These are phyloP conservation scores for Orbilia ellipsospora DNA, from an alignment of 2,329 filamentous ascomycete species.

Conservation along the genomic window DNA sequence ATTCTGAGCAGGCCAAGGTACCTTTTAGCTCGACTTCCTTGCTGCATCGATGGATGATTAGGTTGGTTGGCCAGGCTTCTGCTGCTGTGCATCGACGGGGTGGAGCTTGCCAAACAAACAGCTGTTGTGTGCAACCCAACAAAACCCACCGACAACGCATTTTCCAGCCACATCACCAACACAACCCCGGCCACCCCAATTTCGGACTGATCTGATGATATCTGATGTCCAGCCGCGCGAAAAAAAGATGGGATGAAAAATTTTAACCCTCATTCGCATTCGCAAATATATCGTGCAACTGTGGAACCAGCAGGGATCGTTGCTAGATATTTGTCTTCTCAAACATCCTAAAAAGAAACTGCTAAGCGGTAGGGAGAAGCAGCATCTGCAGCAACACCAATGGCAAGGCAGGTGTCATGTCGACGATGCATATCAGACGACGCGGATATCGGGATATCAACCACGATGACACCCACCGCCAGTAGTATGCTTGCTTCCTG, in stretches of 20 bases:
- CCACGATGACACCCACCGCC: neutral
- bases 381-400: constrained; percentile 3
- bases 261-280: neutral
- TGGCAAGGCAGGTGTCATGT: no score
- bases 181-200: constrained; percentile 23
- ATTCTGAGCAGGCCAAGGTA: neutral
- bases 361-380: constrained; percentile 43
- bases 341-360: constrained; percentile 32
- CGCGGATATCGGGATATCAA: constrained; percentile 13
- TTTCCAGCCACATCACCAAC: neutral
- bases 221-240: neutral
- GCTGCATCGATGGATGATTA: neutral
- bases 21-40: neutral
- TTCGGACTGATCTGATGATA: constrained; percentile 1
- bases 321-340: constrained; percentile 13
- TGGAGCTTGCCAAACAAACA: constrained; percentile 13
- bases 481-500: no score
- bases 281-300: constrained; percentile 10
- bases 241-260: constrained; percentile 54
- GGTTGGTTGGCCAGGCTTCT: neutral
- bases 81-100: neutral
- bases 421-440: constrained; percentile 6
- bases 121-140: neutral
- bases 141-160: constrained; percentile 28
- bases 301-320: constrained; percentile 19